Percentiles rank a stretch among this genome's conserved stretches.
Conservation (phyloP, 1,284 basidiomycete species). For the Leccinum solheimii region DNA sequence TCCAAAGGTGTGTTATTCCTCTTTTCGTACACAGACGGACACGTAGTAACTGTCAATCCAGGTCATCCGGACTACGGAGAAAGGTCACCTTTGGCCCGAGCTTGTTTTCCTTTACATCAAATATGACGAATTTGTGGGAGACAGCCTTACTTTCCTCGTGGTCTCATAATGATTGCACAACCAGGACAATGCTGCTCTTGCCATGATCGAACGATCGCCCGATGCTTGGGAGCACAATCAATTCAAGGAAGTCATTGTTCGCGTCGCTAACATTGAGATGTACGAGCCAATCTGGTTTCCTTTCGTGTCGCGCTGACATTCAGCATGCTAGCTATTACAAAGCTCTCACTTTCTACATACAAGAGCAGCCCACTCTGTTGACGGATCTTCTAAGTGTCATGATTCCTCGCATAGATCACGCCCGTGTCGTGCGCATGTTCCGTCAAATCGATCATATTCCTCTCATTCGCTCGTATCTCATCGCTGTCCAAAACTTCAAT, state of each 20-base stretch:
- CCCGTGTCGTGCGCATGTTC: slow-evolving; percentile 95
- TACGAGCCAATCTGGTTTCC: slow-evolving; percentile 38
- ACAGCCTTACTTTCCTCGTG: background rate
- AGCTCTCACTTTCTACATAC: slow-evolving; percentile 84
- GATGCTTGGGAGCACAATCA: slow-evolving; percentile 99
- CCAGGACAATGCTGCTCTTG: slow-evolving; percentile 91
- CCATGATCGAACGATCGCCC: slow-evolving; percentile 96
- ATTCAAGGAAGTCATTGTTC: slow-evolving; percentile 95
- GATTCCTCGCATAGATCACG: slow-evolving; percentile 92
- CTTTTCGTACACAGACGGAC: slow-evolving; percentile 1
- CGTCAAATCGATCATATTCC: slow-evolving; percentile 94
- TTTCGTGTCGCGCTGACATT: background rate
- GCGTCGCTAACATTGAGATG: slow-evolving; percentile 98
- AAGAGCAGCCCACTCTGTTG: slow-evolving; percentile 90
- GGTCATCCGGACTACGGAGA: slow-evolving; percentile 94
- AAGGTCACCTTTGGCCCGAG: slow-evolving; percentile 99
- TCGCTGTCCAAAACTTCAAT: slow-evolving; percentile 95
- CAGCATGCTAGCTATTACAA: slow-evolving; percentile 74
- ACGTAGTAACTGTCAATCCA: slow-evolving; percentile 32
- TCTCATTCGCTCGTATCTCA: slow-evolving; percentile 93
- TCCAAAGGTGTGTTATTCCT: slow-evolving; percentile 51
- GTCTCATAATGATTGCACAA: slow-evolving; percentile 2
- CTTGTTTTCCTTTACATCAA: slow-evolving; percentile 98
- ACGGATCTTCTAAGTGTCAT: slow-evolving; percentile 93
- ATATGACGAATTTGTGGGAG: slow-evolving; percentile 88